These are phyloP conservation scores for Ustilago hordei DNA, from an alignment of 1,284 basidiomycete species.

Conservation along the genomic window DNA sequence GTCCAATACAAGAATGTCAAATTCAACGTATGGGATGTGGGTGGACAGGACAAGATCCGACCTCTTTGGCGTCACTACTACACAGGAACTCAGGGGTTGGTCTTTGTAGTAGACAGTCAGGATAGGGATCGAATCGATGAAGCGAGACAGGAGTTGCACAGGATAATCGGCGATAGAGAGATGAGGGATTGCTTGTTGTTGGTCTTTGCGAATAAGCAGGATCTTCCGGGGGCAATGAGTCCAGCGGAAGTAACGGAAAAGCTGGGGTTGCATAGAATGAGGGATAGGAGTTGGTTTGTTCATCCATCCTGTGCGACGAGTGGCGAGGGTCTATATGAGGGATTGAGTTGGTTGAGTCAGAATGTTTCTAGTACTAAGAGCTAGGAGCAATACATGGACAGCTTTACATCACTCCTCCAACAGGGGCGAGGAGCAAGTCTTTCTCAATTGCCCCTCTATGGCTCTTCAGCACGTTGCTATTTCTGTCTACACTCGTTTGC, in stretches of 20 bases:
- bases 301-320: slow-evolving; percentile 75
- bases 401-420: not conserved
- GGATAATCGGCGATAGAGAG: slow-evolving; percentile 95
- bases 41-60: slow-evolving; percentile 72
- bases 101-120: slow-evolving; percentile 79
- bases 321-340: slow-evolving; percentile 67
- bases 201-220: slow-evolving; percentile 99
- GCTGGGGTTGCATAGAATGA: slow-evolving; percentile 92
- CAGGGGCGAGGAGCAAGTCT: too few relatives aligned
- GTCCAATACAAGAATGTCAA: slow-evolving; percentile 72
- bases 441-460: too few relatives aligned
- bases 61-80: slow-evolving; percentile 93
- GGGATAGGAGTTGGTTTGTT: slow-evolving; percentile 98
- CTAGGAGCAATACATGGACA: slow-evolving; percentile 1
- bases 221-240: slow-evolving; percentile 97
- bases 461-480: not conserved
- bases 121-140: slow-evolving; percentile 96
- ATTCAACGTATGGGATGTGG: slow-evolving; percentile 70
- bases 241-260: slow-evolving; percentile 99
- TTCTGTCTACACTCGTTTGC: not conserved
- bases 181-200: slow-evolving; percentile 97
- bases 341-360: slow-evolving; percentile 64
- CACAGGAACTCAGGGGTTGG: slow-evolving; percentile 75
- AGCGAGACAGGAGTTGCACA: slow-evolving; percentile 93
- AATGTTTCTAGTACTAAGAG: slow-evolving; percentile 54